Evolutionary conservation across 805 yeast genomes (phyloP).

Genomic region (Nematodospora valgi): DNA sequence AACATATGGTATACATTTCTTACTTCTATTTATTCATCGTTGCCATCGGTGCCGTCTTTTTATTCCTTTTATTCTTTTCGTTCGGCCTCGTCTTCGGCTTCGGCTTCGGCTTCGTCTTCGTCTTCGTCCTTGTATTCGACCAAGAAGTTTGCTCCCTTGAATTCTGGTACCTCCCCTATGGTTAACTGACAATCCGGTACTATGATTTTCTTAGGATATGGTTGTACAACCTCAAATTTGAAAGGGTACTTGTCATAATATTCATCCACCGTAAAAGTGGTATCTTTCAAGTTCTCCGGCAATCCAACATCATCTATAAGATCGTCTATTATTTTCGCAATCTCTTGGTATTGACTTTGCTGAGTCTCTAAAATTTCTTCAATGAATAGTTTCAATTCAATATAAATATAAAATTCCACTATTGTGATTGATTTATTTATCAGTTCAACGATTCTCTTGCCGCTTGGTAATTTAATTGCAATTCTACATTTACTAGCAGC

Average conservation of each 20-base stretch:
- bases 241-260: slow-evolving; percentile 25
- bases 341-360: slow-evolving; percentile 2
- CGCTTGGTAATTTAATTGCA: slow-evolving; percentile 55
- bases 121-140: slow-evolving; percentile 31
- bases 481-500: slow-evolving; percentile 23
- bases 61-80: too few species aligned
- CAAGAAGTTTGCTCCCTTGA: slow-evolving; percentile 36
- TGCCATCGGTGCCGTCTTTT: too few species aligned
- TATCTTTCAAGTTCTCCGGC: slow-evolving; percentile 15
- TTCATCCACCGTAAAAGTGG: slow-evolving; percentile 14
- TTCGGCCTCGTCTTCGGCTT: too few species aligned
- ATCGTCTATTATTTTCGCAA: slow-evolving; percentile 8
- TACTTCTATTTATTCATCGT: too few species aligned
- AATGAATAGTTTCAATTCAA: slow-evolving; percentile 38
- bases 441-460: slow-evolving; percentile 45
- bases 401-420: slow-evolving; percentile 47
- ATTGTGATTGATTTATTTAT: slow-evolving; percentile 38
- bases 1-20: too few species aligned
- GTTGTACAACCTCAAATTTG: slow-evolving; percentile 38
- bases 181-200: slow-evolving; percentile 9
- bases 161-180: slow-evolving; percentile 18
- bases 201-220: slow-evolving; percentile 36
- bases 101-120: slow-evolving; percentile 15
- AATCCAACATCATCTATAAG: slow-evolving; percentile 7
- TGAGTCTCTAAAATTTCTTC: slow-evolving; percentile 7